Base-by-base conservation (phyloP, 495 filamentous ascomycete genomes). In the Massariosphaeria phaeospora region DNA sequence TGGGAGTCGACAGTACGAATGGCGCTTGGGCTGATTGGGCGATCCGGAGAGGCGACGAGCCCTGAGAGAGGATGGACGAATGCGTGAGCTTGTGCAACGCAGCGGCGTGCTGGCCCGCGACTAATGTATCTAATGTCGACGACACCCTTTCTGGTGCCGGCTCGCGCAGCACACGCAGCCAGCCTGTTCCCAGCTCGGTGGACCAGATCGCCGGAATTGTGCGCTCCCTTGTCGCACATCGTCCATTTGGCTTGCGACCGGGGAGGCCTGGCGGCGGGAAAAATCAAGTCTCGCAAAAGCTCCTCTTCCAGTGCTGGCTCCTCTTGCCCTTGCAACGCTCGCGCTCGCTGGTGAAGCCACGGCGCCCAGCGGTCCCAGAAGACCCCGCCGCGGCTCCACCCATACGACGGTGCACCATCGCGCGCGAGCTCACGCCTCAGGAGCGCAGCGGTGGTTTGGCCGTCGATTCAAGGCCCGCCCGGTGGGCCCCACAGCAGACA, bases 151-250 rank as follows among this genome's bases (percentile, higher is more conserved):
- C 45, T 31, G 56, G 54, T 21, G 21, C 29, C 11, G 29, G 48
- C 47, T 48, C 40, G 38, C 50, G 27, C 46, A 42, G 40, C 46
- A 57, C 54, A 50, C 34, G 39, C 54, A n/a, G 4, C 34, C 34
- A 36, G 34, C 34, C 18, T 36, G 34, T 43, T 57, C 54, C 54
- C 54, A 57, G 53, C 41, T 42, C 25, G 43, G 53, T 41, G 43
- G 35, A 46, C 57, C 58, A 61, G 58, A 61, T 61, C 58, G 58
- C 51, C 58, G 58, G 58, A 44, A 55, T 42, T 26, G 50, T 43
- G 33, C 48, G 48, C 48, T 52, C 56, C 56, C 56, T 60, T 55
- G 51, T 55, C 45, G 57, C 57, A 61, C 52, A 61, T 61, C 57
- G 57, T 48, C 51, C 39, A 56, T 55, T 43, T 47, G n/a, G 9